Percentiles rank a stretch among this genome's conserved stretches.
phyloP scores from a whole-genome alignment of 2,329 filamentous ascomycete species.

The Eutypa lata region DNA sequence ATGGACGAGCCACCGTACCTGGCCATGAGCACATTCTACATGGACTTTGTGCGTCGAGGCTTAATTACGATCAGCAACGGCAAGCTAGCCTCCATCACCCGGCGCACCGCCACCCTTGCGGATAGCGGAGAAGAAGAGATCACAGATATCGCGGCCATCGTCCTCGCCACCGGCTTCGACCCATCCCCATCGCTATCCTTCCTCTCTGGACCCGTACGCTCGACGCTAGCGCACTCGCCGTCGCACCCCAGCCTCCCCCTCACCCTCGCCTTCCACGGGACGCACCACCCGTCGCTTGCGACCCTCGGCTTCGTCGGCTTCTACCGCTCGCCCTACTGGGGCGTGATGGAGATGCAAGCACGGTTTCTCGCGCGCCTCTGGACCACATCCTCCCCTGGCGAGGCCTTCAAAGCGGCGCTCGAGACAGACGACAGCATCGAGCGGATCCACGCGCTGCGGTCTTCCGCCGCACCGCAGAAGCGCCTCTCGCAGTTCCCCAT shows the following conservation, averaged over 20 bases:
- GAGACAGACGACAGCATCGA: slow-evolving; percentile 41
- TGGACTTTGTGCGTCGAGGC: slow-evolving; percentile 68
- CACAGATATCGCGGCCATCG: slow-evolving; percentile 59
- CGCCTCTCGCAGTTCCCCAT: slow-evolving; percentile 72
- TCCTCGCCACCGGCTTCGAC: slow-evolving; percentile 75
- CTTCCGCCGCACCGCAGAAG: slow-evolving; percentile 17
- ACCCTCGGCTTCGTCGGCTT: slow-evolving; percentile 77
- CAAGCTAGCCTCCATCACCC: slow-evolving; percentile 37
- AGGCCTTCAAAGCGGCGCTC: slow-evolving; percentile 38
- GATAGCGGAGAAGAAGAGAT: slow-evolving; percentile 32
- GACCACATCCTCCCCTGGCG: slow-evolving; percentile 31
- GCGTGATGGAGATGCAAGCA: slow-evolving; percentile 83
- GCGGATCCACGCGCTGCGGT: slow-evolving; percentile 48
- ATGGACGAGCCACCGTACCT: slow-evolving; percentile 59
- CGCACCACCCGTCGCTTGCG: slow-evolving; percentile 57
- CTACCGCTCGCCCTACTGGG: slow-evolving; percentile 83
- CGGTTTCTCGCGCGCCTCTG: slow-evolving; percentile 63
- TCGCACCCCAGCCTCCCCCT: slow-evolving; percentile 56
- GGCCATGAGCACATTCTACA: slow-evolving; percentile 68
- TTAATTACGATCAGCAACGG: slow-evolving; percentile 52
- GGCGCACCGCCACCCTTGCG: slow-evolving; percentile 32
- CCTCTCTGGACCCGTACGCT: slow-evolving; percentile 54
- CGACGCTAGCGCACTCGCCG: slow-evolving; percentile 55
- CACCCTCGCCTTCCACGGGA: slow-evolving; percentile 65
- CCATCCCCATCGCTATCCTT: slow-evolving; percentile 62